A percentile compares a stretch with the other conserved stretches of the same genome.
Evolutionary conservation across 306 rosid genomes (phyloP).

Genomic region (Cajanus cajan): DNA sequence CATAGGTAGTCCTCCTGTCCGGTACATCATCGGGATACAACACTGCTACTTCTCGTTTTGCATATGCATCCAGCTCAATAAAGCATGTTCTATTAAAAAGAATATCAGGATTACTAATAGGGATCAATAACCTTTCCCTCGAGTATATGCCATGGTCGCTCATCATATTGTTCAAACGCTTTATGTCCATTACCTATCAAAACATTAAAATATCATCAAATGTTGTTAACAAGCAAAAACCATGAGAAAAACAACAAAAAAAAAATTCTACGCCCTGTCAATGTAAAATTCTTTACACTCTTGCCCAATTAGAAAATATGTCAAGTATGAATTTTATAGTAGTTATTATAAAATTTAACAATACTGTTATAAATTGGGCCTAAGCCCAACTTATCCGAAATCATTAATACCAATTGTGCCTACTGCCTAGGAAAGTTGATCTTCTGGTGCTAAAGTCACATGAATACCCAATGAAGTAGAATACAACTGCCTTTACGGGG

Average conservation of each 20-base stretch:
- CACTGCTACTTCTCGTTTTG: slow-evolving; percentile 92
- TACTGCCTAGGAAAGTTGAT: no score
- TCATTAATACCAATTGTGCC: no score
- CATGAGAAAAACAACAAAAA: background rate
- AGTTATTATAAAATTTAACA: background rate
- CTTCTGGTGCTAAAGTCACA: no score
- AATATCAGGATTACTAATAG: slow-evolving; percentile 60
- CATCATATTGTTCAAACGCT: slow-evolving; percentile 93
- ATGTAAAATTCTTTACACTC: background rate
- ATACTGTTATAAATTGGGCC: background rate
- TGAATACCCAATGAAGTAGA: no score
- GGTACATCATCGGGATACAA: slow-evolving; percentile 72
- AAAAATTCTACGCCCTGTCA: no score
- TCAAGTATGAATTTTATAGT: no score
- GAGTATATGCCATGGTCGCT: slow-evolving; percentile 96
- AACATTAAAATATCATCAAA: background rate
- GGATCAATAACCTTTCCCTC: slow-evolving; percentile 86
- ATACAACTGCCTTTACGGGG: no score
- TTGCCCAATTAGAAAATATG: background rate
- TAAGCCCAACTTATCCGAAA: no score
- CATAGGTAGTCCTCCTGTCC: slow-evolving; percentile 13
- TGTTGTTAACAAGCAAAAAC: background rate
- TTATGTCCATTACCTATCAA: slow-evolving; percentile 78
- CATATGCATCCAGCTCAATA: slow-evolving; percentile 69
- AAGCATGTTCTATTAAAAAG: slow-evolving; percentile 67